Percentiles rank a stretch among this genome's conserved stretches.
Conservation (phyloP, 106 monocot species). For the Dendrobium officinale region DNA sequence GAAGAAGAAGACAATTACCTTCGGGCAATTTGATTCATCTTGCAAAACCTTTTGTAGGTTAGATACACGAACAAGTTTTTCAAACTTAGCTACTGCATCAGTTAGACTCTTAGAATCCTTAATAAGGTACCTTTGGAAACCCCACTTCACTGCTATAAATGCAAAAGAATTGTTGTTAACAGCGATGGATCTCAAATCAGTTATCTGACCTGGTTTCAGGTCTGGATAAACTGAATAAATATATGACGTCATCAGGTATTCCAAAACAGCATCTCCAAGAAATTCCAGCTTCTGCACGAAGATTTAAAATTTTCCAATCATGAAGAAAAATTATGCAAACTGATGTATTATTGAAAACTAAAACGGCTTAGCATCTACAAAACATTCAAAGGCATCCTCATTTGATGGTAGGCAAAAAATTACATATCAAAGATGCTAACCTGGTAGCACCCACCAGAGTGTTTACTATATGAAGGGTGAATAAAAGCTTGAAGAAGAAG, state of each 20-base stretch:
- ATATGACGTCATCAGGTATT: conserved; percentile 94
- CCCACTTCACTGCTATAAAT: conserved; percentile 36
- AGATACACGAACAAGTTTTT: conserved; percentile 26
- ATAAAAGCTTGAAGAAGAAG: conserved; percentile 81
- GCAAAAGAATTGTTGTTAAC: conserved; percentile 87
- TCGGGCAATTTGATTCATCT: conserved; percentile 79
- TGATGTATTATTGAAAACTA: not conserved
- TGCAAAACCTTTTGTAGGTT: conserved; percentile 31
- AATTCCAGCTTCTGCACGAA: conserved; percentile 82
- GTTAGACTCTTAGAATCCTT: conserved; percentile 52
- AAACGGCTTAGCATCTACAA: not conserved
- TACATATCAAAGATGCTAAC: conserved; percentile 24
- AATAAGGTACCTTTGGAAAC: conserved; percentile 60
- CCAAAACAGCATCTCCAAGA: conserved; percentile 97
- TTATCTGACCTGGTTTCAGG: conserved; percentile 88
- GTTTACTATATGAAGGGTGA: conserved; percentile 81
- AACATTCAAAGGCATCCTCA: not conserved
- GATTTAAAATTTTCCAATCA: not conserved
- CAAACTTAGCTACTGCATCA: conserved; percentile 63
- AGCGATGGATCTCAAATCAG: conserved; percentile 65
- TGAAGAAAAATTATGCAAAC: not conserved
- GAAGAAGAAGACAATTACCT: conserved; percentile 40
- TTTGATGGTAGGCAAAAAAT: not conserved
- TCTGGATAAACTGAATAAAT: conserved; percentile 82
- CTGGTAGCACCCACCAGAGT: conserved; percentile 96